Evolutionary conservation across 805 yeast species (phyloP), one percentile per base, ranked within the genome.

Genomic region (Yamadazyma laniorum): DNA sequence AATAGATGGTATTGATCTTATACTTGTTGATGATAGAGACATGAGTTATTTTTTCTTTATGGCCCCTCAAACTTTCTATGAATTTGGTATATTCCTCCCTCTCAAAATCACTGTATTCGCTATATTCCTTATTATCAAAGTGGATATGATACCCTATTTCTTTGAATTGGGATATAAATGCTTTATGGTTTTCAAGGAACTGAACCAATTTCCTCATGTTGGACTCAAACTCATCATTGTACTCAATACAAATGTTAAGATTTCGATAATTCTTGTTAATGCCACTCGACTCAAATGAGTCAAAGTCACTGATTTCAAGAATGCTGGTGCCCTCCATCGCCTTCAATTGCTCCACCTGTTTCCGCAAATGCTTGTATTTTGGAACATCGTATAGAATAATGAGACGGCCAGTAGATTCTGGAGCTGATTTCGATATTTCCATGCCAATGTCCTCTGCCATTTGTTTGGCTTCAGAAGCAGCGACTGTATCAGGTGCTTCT

Each of bases 11-110:
- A 33, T 52, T 54, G 45, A 55, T 44, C 34, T 63, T 61, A 42
- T 62, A 63, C 40, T 68, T 68, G 43, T 56, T 52, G 18, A 67
- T 54, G n/a, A 67, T 45, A 6, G 74, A 67, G 35, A 65, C 59
- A 25, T 69, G 74, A 0, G 40, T 45, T 2, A 69, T 64, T 37
- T 62, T 62, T 3, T 56, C 61, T 2, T 52, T 62, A 3, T 43
- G 39, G 11, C 48, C 41, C 25, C 37, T 45, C 27, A 67, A 40
- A 0, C 43, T 41, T 2, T 50, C 50, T 6, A 66, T 34, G 27
- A 64, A 61, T 12, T 30, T 32, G 2, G 36, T 34, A 43, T 67
- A 67, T 26, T 47, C 49, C 4, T 44, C 42, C 22, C 51, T 54
- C 37, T 63, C 63, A 2, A 36, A 21, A 2, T 47, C 50, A 5